Evolutionary conservation across 768 basidiomycete genomes (phyloP), one percentile per base, ranked within the genome.

Genomic region (Pluteus cervinus): DNA sequence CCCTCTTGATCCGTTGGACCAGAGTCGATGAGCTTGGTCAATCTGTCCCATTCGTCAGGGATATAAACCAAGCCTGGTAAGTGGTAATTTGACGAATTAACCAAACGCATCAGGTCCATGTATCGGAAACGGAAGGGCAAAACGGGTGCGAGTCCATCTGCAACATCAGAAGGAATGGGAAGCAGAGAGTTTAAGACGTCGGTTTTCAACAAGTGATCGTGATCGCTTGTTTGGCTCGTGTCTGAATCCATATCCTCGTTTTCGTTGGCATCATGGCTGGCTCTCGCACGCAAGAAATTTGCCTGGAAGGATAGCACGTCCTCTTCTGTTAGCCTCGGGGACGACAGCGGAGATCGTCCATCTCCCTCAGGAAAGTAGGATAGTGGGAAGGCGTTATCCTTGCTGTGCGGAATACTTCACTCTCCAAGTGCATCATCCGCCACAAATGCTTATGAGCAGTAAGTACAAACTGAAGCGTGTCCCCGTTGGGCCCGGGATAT

Each of bases 371-470:
- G n/a, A n/a, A n/a, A n/a, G n/a, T n/a, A 37, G 29, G 17, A 12
- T 26, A 37, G 24, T 37, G 25, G 24, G 24, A 18, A 26, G n/a
- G 26, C 15, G 36, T 37, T 28, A 37, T 24, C n/a, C 29, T 37
- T 26, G 36, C 36, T 18, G 24, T 37, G 25, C 36, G 36, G 24
- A 37, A 37, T 26, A 37, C 29, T 18, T 37, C 14, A 28, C 36
- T 28, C 26, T 26, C 16, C 25, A 37, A 26, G 16, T 37, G 12
- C n/a, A 18, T n/a, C 37, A n/a, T 37, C 21, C 36, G 10, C 36
- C 36, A 37, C 10, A 37, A 28, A 18, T 37, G 26, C 23, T 28
- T 14, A 26, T 37, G 36, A 37, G n/a, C n/a, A n/a, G n/a, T n/a
- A n/a, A n/a, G n/a, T n/a, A n/a, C n/a, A n/a, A n/a, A n/a, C n/a